These are phyloP conservation scores for Cordia subcordata DNA, from an alignment of 257 asterid species.

Conservation along the genomic window DNA sequence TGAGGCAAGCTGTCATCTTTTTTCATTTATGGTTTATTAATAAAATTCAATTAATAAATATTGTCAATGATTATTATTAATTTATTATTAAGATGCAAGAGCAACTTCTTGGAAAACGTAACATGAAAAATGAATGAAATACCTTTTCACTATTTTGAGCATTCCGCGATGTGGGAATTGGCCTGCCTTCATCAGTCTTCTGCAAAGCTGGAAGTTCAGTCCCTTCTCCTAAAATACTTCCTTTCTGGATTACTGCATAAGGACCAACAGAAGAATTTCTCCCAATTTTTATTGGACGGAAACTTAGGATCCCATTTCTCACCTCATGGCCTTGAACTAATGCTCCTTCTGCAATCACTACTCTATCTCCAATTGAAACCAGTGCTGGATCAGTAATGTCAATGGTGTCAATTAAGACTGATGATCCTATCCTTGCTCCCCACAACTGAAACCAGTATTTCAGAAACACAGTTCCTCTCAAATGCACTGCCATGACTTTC, in stretches of 20 bases:
- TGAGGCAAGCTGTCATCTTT: no score
- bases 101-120: neutral
- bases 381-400: slow-evolving; percentile 73
- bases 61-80: no score
- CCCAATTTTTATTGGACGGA: slow-evolving; percentile 59
- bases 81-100: neutral
- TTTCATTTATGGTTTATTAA: no score
- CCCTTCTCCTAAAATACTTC: slow-evolving; percentile 47
- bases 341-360: slow-evolving; percentile 65
- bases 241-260: slow-evolving; percentile 60
- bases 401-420: slow-evolving; percentile 54
- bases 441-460: slow-evolving; percentile 65
- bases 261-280: slow-evolving; percentile 50
- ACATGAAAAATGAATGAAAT: neutral
- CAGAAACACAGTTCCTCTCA: slow-evolving; percentile 64
- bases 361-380: slow-evolving; percentile 55
- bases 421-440: slow-evolving; percentile 67
- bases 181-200: slow-evolving; percentile 42
- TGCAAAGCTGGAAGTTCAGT: slow-evolving; percentile 50
- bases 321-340: slow-evolving; percentile 68
- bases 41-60: no score
- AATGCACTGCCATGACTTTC: slow-evolving; percentile 59
- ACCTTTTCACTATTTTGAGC: slow-evolving; percentile 36
- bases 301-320: slow-evolving; percentile 50
- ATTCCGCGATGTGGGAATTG: slow-evolving; percentile 28